Percentiles rank a stretch among this genome's conserved stretches.
Conservation (phyloP, 202 grass and related monocot species). For the Eragrostis tef region DNA sequence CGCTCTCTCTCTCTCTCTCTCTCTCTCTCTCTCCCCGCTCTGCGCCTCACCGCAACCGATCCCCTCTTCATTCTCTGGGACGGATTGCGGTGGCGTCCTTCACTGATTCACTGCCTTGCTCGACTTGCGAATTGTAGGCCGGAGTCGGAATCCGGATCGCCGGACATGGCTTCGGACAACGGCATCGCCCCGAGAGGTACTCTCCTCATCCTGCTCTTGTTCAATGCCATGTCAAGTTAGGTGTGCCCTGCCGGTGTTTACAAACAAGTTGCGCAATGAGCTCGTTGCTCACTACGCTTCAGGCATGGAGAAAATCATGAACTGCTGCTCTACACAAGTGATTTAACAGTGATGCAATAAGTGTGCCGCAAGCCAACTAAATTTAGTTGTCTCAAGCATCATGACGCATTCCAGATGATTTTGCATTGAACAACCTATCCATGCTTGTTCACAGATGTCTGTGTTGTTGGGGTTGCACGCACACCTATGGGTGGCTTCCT, state of each 20-base stretch:
- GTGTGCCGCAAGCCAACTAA: neutral
- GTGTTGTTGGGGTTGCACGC: conserved; percentile 75
- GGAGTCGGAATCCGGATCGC: neutral
- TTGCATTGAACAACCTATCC: neutral
- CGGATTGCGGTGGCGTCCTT: neutral
- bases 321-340: no score
- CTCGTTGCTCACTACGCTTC: neutral
- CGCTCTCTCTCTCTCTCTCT: no score
- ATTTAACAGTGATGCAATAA: no score
- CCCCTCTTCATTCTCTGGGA: no score
- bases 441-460: conserved; percentile 64
- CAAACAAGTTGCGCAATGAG: neutral
- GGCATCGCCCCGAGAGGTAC: conserved; percentile 48
- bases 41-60: neutral
- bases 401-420: neutral
- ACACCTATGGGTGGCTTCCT: conserved; percentile 88
- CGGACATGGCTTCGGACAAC: conserved; percentile 46
- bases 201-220: neutral
- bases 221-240: neutral
- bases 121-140: conserved; percentile 17
- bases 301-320: no score
- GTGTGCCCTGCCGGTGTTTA: neutral
- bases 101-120: neutral
- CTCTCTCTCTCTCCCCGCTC: no score
- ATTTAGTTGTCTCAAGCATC: neutral